Conservation (phyloP, 2,329 filamentous ascomycete species). For the Fulvia fulva region DNA sequence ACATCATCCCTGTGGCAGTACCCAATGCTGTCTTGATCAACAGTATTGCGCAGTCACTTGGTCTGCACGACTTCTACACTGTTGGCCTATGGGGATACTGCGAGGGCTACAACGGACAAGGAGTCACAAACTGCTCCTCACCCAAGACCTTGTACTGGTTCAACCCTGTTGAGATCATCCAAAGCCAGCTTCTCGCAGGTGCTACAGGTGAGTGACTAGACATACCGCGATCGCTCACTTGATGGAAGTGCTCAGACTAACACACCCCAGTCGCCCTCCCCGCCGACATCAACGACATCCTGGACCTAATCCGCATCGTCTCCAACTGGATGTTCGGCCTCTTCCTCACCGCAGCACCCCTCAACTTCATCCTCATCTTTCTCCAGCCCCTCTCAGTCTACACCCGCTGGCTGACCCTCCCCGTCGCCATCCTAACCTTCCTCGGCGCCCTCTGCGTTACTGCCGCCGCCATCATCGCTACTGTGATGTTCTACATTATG, state of each 20-base stretch:
- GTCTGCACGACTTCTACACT: slow-evolving; percentile 90
- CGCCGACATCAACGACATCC: slow-evolving; percentile 65
- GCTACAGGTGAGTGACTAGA: slow-evolving; percentile 59
- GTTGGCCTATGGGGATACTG: slow-evolving; percentile 91
- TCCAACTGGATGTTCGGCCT: slow-evolving; percentile 87
- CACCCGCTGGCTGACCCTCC: slow-evolving; percentile 57
- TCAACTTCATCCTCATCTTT: slow-evolving; percentile 71
- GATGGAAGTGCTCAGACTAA: slow-evolving; percentile 3
- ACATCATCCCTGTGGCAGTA: slow-evolving; percentile 71
- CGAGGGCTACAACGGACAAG: slow-evolving; percentile 72
- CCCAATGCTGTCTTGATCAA: slow-evolving; percentile 75
- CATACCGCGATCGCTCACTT: neutral
- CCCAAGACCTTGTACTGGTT: slow-evolving; percentile 79
- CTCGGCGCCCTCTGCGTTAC: slow-evolving; percentile 64
- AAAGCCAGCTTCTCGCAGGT: slow-evolving; percentile 74
- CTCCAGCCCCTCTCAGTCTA: slow-evolving; percentile 53
- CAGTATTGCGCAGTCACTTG: slow-evolving; percentile 78
- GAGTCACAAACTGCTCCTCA: slow-evolving; percentile 70
- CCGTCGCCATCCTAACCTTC: slow-evolving; percentile 65
- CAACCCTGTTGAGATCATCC: slow-evolving; percentile 78
- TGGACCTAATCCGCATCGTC: slow-evolving; percentile 68
- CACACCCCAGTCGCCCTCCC: slow-evolving; percentile 65
- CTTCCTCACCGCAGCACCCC: slow-evolving; percentile 67
- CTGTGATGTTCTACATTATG: slow-evolving; percentile 79
- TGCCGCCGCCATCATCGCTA: slow-evolving; percentile 70